phyloP scores from a whole-genome alignment of 805 yeast species.

The Saccharomycopsis sp. region DNA sequence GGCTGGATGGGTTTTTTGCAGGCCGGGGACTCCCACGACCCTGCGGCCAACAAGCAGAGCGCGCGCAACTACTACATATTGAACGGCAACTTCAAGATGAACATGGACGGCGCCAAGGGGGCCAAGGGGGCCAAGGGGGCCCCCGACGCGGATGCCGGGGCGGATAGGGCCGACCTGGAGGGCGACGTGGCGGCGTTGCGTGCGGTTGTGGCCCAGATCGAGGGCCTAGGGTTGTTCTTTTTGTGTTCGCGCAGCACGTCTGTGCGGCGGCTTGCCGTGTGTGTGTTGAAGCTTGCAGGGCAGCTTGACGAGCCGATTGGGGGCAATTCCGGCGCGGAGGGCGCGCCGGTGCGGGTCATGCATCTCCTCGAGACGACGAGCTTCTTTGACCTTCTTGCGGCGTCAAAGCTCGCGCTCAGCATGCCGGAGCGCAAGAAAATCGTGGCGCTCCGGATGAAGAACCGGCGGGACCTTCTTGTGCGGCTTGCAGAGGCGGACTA shows the following conservation, averaged over 20 bases:
- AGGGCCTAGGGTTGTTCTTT: constrained; percentile 91
- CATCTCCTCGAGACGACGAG: constrained; percentile 70
- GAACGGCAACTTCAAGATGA: constrained; percentile 21
- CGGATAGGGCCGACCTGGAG: not conserved
- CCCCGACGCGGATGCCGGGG: constrained; percentile 23
- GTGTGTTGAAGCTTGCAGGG: constrained; percentile 70
- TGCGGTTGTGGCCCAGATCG: constrained; percentile 79
- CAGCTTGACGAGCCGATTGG: constrained; percentile 76
- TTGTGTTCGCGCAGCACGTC: constrained; percentile 80
- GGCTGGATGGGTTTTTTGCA: constrained; percentile 75
- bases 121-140: constrained; percentile 19
- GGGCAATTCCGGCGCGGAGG: constrained; percentile 27
- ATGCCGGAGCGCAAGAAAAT: constrained; percentile 75
- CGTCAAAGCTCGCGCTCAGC: constrained; percentile 43
- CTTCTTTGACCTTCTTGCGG: constrained; percentile 53
- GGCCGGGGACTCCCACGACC: constrained; percentile 23
- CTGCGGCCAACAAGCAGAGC: constrained; percentile 23
- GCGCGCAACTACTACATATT: constrained; percentile 20
- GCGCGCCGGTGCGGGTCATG: constrained; percentile 63
- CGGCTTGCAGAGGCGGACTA: constrained; percentile 83
- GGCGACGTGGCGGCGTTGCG: constrained; percentile 31
- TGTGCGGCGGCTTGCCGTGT: constrained; percentile 67
- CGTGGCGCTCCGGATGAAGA: constrained; percentile 48
- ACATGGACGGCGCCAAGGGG: constrained; percentile 21
- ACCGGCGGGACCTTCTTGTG: constrained; percentile 61